Evolutionary conservation across 345 rosid genomes (phyloP), one percentile per base, ranked within the genome.

Genomic region (Aegle marmelos): DNA sequence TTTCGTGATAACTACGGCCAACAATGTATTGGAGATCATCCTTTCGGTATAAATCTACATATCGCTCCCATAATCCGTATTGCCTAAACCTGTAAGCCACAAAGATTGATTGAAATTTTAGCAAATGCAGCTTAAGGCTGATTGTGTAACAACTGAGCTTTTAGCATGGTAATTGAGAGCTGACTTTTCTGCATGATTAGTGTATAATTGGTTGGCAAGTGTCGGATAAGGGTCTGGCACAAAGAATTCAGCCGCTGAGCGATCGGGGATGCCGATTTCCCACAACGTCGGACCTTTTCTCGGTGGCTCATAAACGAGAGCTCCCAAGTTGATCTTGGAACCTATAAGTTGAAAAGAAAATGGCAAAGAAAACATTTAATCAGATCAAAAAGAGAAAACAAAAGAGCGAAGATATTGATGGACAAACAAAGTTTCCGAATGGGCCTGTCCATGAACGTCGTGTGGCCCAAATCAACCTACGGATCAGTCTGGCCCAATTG

Each of bases 251-350:
- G 86, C 85, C 0, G 98, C 98, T 2, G 83, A 84, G 17, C 98
- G 89, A 66, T 93, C 95, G 1, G 98, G 93, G 74, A 78, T 33
- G 24, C 97, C 98, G 4, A 95, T 95, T 85, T 93, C 97, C 98
- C 98, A 93, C 27, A 93, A 48, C 1, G 98, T 95, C 2, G 89
- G 89, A 14, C 98, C 98, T 2, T 75, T 82, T 84, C 98, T 89
- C 5, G 91, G 98, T 5, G 98, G 94, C 74, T 79, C 62, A 61
- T 85, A 93, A 24, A 85, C 73, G 17, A 93, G 66, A n/a, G 41
- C 57, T 4, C 93, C 94, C 74, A 93, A 36, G 56, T 88, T 67
- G 57, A 88, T 82, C 21, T 31, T 62, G 2, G 41, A 10, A 53
- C 97, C 97, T 94, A 21, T 17, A 16, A 16, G 22, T 53, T 53